Conservation (phyloP, 2,329 filamentous ascomycete genomes). For the Hypocreales sp. region DNA sequence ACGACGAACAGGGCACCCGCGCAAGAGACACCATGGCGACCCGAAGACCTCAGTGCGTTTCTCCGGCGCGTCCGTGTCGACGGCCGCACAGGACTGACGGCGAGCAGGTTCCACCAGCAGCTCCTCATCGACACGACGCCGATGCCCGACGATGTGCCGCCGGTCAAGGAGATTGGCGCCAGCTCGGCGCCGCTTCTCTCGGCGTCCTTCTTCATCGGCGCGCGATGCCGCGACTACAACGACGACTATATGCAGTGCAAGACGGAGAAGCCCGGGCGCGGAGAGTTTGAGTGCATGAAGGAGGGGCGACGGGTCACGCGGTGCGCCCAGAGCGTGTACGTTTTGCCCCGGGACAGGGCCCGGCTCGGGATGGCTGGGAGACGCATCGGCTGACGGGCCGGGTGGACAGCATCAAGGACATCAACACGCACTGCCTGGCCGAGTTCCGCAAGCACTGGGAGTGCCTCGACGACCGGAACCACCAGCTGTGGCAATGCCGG, state of each 20-base stretch:
- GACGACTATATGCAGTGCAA: constrained; percentile 99
- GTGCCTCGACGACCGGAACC: constrained; percentile 94
- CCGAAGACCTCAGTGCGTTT: constrained; percentile 26
- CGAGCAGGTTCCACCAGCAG: constrained; percentile 76
- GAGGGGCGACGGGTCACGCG: constrained; percentile 93
- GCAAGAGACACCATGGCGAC: constrained; percentile 26
- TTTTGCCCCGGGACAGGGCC: too few relatives aligned
- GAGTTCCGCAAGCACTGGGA: constrained; percentile 91
- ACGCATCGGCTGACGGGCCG: too few relatives aligned
- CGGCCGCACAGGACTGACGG: too few relatives aligned
- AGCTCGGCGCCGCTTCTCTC: constrained; percentile 86
- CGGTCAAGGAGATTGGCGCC: constrained; percentile 84
- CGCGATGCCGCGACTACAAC: constrained; percentile 87
- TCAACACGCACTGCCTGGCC: constrained; percentile 86
- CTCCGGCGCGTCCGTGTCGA: not conserved
- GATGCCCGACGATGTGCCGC: constrained; percentile 79
- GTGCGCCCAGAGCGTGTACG: constrained; percentile 91
- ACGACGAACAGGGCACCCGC: too few relatives aligned
- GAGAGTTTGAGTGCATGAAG: constrained; percentile 89
- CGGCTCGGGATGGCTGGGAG: too few relatives aligned
- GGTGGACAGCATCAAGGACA: constrained; percentile 63
- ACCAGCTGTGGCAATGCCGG: constrained; percentile 92
- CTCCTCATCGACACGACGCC: constrained; percentile 92
- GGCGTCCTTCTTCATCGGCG: constrained; percentile 92
- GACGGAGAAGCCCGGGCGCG: constrained; percentile 76